Conservation (phyloP, 345 rosid genomes). For the Aquilaria yunnanensis region DNA sequence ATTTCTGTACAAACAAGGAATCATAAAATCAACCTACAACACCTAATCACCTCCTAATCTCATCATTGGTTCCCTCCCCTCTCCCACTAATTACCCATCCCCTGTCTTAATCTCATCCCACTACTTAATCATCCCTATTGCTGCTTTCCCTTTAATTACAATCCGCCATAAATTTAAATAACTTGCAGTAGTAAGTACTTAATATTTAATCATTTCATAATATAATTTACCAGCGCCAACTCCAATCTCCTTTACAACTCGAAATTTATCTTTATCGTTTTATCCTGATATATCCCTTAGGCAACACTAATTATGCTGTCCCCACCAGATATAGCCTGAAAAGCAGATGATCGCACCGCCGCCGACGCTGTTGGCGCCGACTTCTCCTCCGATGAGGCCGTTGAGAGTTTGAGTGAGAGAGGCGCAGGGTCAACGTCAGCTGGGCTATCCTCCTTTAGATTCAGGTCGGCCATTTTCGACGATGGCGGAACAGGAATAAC, state of each 20-base stretch:
- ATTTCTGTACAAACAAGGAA: conserved; percentile 30
- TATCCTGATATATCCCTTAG: conserved; percentile 24
- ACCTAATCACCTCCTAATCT: conserved; percentile 20
- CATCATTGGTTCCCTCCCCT: no score
- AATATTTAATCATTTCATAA: neutral
- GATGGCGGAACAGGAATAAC: conserved; percentile 54
- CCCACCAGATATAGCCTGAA: conserved; percentile 52
- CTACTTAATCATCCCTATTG: neutral
- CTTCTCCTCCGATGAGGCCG: conserved; percentile 41
- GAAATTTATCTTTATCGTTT: neutral
- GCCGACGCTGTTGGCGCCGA: conserved; percentile 26
- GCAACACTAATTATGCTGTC: conserved; percentile 72
- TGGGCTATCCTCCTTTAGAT: conserved; percentile 31
- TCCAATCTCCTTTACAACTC: conserved; percentile 5
- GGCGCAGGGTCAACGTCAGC: conserved; percentile 25
- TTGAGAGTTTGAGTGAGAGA: conserved; percentile 46
- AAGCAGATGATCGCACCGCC: conserved; percentile 28
- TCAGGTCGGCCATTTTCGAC: conserved; percentile 60
- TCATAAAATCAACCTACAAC: neutral
- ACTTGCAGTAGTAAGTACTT: neutral
- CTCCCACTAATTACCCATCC: neutral
- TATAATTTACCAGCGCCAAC: neutral
- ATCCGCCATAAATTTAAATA: neutral
- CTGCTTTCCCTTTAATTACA: no score
- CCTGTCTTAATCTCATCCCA: neutral